These are phyloP conservation scores for Paramecium caudatum DNA, from an alignment of 73 alveolate species.

Conservation along the genomic window DNA sequence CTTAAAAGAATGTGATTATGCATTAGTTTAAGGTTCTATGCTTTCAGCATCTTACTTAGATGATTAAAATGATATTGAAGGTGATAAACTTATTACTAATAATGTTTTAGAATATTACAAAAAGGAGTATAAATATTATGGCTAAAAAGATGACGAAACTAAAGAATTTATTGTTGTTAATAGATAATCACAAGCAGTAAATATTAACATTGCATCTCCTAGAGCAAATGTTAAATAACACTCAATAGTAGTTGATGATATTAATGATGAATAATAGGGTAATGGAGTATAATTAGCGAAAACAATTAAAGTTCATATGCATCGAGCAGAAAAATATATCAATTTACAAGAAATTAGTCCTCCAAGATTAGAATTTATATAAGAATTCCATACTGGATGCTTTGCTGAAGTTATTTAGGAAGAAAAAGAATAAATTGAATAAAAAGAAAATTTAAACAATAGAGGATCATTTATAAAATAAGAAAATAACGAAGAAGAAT, in stretches of 20 bases:
- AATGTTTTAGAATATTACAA: slow-evolving; percentile 12
- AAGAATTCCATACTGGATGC: slow-evolving; percentile 28
- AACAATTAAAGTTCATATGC: slow-evolving; percentile 60
- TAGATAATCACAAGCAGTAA: not conserved
- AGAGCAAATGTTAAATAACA: not conserved
- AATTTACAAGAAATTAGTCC: not conserved
- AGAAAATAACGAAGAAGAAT: not conserved
- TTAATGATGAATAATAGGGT: slow-evolving; percentile 45
- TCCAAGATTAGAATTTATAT: slow-evolving; percentile 6
- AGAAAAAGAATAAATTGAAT: no score
- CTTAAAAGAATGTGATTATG: slow-evolving; percentile 16
- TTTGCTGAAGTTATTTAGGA: not conserved
- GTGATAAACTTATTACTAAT: not conserved
- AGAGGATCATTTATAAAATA: not conserved
- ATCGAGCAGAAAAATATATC: not conserved
- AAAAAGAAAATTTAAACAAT: no score
- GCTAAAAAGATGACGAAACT: not conserved
- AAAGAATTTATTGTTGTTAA: slow-evolving; percentile 61
- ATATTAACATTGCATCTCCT: slow-evolving; percentile 11
- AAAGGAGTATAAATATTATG: not conserved
- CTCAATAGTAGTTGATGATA: not conserved
- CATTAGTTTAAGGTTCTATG: slow-evolving; percentile 47
- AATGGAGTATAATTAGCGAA: slow-evolving; percentile 56
- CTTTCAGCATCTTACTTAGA: slow-evolving; percentile 18
- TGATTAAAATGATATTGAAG: slow-evolving; percentile 52